A percentile compares a stretch with the other conserved stretches of the same genome.
Conservation (phyloP, 1,139 yeast species). For the Lodderomyces theae region DNA sequence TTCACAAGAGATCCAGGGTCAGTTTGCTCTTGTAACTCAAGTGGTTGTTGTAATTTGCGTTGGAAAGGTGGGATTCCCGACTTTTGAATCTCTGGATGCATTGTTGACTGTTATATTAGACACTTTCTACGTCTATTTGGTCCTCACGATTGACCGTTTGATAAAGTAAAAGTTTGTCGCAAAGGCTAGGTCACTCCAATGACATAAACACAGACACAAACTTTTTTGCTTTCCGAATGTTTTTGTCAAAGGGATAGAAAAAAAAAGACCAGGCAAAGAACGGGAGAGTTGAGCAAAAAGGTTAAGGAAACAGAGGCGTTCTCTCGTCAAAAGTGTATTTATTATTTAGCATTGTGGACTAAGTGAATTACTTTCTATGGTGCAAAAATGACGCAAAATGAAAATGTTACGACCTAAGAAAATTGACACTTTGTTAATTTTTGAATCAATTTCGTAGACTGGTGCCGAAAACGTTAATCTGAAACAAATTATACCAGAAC, state of each 20-base stretch:
- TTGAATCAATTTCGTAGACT: background rate
- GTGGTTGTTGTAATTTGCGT: background rate
- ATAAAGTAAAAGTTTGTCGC: too few relatives aligned
- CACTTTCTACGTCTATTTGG: too few relatives aligned
- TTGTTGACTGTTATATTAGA: slow-evolving; percentile 1
- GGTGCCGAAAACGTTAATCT: background rate
- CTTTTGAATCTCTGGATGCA: slow-evolving; percentile 2
- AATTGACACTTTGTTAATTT: background rate
- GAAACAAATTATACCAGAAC: background rate
- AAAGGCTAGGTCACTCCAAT: too few relatives aligned
- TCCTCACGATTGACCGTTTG: too few relatives aligned
- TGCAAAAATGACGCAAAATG: slow-evolving; percentile 1
- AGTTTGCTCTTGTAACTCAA: slow-evolving; percentile 5
- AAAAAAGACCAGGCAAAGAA: too few relatives aligned
- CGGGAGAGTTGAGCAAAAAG: too few relatives aligned
- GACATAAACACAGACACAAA: too few relatives aligned
- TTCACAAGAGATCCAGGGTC: slow-evolving; percentile 9
- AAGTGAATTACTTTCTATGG: background rate
- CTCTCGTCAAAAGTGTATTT: slow-evolving; percentile 1
- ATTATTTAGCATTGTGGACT: background rate
- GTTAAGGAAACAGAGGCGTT: too few relatives aligned
- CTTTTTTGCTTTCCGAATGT: too few relatives aligned
- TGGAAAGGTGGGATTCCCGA: background rate
- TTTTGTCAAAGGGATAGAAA: too few relatives aligned
- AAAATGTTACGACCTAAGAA: background rate